These are phyloP conservation scores for Phytophthora vignae DNA, from an alignment of 352 stramenopile genomes.

Conservation along the genomic window DNA sequence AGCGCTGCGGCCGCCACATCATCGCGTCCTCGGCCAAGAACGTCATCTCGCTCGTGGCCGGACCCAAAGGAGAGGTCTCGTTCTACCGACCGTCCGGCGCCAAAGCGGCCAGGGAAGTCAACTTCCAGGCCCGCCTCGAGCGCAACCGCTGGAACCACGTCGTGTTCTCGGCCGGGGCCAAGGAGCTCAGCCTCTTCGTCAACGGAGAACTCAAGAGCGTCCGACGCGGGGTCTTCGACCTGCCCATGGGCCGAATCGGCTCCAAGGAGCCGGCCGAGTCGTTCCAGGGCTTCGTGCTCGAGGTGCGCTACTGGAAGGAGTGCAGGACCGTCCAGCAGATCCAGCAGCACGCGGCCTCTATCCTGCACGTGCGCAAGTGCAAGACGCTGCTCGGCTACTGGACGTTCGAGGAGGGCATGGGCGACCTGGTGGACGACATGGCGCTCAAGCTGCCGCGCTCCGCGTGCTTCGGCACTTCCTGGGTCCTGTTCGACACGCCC, in stretches of 20 bases:
- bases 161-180: conserved; percentile 54
- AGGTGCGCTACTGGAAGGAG: conserved; percentile 75
- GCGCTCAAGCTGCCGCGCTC: conserved; percentile 54
- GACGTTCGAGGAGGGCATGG: conserved; percentile 81
- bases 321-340: conserved; percentile 51
- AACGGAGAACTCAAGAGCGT: conserved; percentile 51
- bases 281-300: conserved; percentile 71
- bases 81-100: conserved; percentile 45
- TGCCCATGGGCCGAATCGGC: conserved; percentile 65
- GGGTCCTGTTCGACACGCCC: conserved; percentile 60
- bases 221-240: conserved; percentile 60
- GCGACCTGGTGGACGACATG: conserved; percentile 81
- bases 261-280: conserved; percentile 45
- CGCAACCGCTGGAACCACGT: conserved; percentile 72
- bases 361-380: conserved; percentile 54
- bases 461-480: conserved; percentile 53
- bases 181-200: conserved; percentile 61
- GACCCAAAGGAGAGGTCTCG: conserved; percentile 40
- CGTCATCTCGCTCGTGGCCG: conserved; percentile 57
- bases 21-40: conserved; percentile 65
- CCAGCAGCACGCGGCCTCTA: conserved; percentile 33
- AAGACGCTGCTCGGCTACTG: conserved; percentile 64
- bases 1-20: conserved; percentile 63
- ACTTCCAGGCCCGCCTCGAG: conserved; percentile 51
- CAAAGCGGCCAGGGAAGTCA: conserved; percentile 50